Percentiles rank a stretch among this genome's conserved stretches.
phyloP scores from a whole-genome alignment of 129 eudicot species.

The Artemisia argyi region DNA sequence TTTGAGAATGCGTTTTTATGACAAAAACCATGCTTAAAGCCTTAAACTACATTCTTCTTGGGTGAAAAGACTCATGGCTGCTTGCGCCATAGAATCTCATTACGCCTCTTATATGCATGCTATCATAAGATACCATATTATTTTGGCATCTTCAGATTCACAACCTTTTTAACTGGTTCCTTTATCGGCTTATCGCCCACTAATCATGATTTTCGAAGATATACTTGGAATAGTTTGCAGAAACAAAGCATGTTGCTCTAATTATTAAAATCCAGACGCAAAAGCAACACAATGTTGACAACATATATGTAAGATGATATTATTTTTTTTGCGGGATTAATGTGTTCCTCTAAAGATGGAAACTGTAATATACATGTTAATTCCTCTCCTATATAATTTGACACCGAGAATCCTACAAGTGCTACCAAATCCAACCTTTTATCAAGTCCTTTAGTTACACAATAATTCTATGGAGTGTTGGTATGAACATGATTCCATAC shows the following conservation, averaged over 20 bases:
- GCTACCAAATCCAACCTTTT: neutral
- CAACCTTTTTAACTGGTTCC: no score
- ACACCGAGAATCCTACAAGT: neutral
- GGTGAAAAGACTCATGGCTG: neutral
- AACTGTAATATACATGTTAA: neutral
- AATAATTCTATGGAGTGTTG: conserved; percentile 1
- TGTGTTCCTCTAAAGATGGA: neutral
- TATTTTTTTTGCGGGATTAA: no score
- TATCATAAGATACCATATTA: neutral
- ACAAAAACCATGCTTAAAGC: neutral
- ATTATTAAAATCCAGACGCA: no score
- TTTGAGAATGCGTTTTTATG: neutral
- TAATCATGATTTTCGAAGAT: neutral
- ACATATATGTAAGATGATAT: no score
- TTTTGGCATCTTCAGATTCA: neutral
- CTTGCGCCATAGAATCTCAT: neutral
- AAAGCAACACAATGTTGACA: no score
- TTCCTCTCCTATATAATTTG: neutral
- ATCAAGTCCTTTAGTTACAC: neutral
- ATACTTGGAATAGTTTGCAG: no score
- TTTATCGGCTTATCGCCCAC: neutral
- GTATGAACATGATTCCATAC: conserved; percentile 6
- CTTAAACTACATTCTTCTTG: neutral
- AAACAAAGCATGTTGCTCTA: no score
- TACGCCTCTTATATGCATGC: neutral